Base-by-base conservation (phyloP, 768 basidiomycete species). In the Grammothele lineata region DNA sequence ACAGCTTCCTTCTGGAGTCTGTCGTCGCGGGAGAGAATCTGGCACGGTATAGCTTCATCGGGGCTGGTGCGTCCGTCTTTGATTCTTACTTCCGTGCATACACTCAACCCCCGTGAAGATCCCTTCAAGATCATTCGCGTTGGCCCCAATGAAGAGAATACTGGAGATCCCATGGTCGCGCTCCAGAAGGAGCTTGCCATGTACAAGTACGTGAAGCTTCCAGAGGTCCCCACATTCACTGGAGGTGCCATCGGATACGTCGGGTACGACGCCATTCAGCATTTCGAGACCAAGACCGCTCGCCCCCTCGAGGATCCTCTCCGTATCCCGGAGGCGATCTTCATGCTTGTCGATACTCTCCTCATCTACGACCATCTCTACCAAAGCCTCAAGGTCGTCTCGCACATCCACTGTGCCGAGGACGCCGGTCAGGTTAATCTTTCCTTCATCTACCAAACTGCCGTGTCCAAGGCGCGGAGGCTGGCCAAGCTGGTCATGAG, bases 191-290 rank as follows among this genome's bases (percentile, higher is more conserved):
- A 95, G 63, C 79, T 99, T 18, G 71, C 83, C 6, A 71, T 85
- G 43, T 91, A 98, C 71, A 77, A 86, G 65, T 96, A 94, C 63
- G 79, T 96, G 66, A 87, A 87, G 63, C 81, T 96, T 21, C 92
- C 92, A 4, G 88, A 94, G 64, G 76, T 95, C 27, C 85, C 90
- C 2, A 94, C 94, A 0, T 96, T 98, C 63, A 95, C 93, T 37
- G 96, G 96, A 37, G 96, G 96, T 37, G 95, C 94, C 1, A 91
- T 98, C 60, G 96, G 96, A 44, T 98, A 96, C 64, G 92, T 99
- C 50, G 81, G 92, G 11, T 99, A 93, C 70, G 96, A 99, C 64
- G 92, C 92, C 65, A 83, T 99, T 47, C 91, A 88, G 47, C 83
- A 97, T 66, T 99, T 99, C 59, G 96, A 99, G 65, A 93, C 96